Evolutionary conservation across 1,284 basidiomycete genomes (phyloP).

Genomic region (Flammula alnicola): DNA sequence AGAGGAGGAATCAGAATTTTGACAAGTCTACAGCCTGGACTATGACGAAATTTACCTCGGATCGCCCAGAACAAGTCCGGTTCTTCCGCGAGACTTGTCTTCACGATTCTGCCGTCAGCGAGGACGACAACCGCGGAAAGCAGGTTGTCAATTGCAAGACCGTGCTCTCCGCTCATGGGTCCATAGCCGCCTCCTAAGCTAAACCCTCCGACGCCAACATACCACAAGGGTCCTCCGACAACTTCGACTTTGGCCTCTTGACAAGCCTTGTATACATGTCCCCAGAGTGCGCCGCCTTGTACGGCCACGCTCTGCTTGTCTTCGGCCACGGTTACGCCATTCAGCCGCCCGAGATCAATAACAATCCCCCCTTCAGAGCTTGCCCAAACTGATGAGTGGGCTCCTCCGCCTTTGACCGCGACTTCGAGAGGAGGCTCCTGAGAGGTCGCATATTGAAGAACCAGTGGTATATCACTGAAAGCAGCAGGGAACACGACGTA

Average conservation of each 20-base stretch:
- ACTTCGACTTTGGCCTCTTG: slow-evolving; percentile 12
- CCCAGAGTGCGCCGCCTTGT: slow-evolving; percentile 12
- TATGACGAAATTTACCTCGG: slow-evolving; percentile 18
- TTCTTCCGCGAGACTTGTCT: slow-evolving; percentile 26
- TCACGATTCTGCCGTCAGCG: slow-evolving; percentile 35
- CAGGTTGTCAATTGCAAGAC: slow-evolving; percentile 36
- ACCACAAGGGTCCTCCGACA: slow-evolving; percentile 17
- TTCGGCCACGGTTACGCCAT: slow-evolving; percentile 2
- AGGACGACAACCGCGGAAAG: slow-evolving; percentile 36
- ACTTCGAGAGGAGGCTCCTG: slow-evolving; percentile 8
- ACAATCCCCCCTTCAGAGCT: slow-evolving; percentile 9
- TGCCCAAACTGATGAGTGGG: slow-evolving; percentile 13
- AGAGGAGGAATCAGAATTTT: not conserved
- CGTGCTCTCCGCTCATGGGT: slow-evolving; percentile 28
- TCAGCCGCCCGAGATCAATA: slow-evolving; percentile 7
- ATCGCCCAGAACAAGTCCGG: slow-evolving; percentile 33
- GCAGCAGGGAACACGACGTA: slow-evolving; percentile 7
- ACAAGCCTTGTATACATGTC: slow-evolving; percentile 8
- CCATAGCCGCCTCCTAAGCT: slow-evolving; percentile 34
- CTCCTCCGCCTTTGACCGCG: slow-evolving; percentile 15
- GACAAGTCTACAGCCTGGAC: no score
- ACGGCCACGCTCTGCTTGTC: slow-evolving; percentile 8
- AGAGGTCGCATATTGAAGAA: slow-evolving; percentile 8
- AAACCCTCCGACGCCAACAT: slow-evolving; percentile 16
- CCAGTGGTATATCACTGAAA: slow-evolving; percentile 7